Base-by-base conservation (phyloP, 2,329 filamentous ascomycete species). In the Scleromitrula shiraiana region DNA sequence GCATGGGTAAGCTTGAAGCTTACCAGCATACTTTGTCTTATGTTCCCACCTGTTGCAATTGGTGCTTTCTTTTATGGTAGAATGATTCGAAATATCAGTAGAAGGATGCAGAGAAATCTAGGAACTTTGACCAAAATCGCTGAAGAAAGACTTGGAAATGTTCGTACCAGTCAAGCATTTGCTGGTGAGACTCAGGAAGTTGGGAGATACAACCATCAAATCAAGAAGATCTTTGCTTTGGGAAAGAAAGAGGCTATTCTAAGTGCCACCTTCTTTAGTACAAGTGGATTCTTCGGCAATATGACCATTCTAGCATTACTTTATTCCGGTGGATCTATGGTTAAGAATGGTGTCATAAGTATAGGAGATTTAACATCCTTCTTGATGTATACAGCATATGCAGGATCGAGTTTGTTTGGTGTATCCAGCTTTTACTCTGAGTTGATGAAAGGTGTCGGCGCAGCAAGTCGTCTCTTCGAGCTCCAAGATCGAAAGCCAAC, bases 361-460 rank as follows among this genome's bases (percentile, higher is more conserved):
- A 82, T 97, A 40, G 93, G 93, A 58, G 91, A 98, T 56, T 70
- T 98, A 36, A 94, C 93, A 1, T 95, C 89, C 0, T 98, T 98
- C 68, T 78, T 98, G 70, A 97, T 98, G 91, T 98, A 97, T 67
- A 95, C 90, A 3, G 91, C 88, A 3, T 97, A 82, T 65, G 79
- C 80, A 6, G 80, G 80, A 3, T 93, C 87, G 41, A 95, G 88
- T 67, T 78, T 98, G 54, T 95, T 97, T 58, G 93, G 93, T 4
- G 73, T 98, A 2, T 95, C 89, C 4, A 88, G 87, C 49, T 98
- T 98, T 69, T 98, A 96, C 68, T 95, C 90, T 0, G 93, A 98
- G 65, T 75, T 98, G 53, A 98, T 98, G 93, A 98, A 98, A 67
- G 94, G 94, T 35, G 91, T 95, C 4, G 93, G 94, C 60, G 93